Percentiles rank a stretch among this genome's conserved stretches.
phyloP scores from a whole-genome alignment of 164 flowering plant genomes.

The Nymphaea colorata region DNA sequence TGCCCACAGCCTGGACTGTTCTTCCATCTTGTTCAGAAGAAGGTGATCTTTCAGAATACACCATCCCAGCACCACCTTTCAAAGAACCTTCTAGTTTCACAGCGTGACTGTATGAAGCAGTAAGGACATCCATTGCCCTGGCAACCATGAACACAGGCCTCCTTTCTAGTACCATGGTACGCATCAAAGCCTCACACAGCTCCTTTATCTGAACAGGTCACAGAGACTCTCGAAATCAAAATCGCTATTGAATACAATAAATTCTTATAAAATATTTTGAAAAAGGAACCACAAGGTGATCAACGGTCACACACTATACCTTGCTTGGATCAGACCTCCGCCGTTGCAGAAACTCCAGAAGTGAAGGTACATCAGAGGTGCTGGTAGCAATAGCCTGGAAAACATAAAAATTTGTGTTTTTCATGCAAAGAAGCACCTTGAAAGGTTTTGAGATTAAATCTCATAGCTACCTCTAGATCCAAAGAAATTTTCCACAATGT shows the following conservation, averaged over 20 bases:
- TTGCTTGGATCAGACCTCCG: slow-evolving; percentile 61
- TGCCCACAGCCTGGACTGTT: slow-evolving; percentile 5
- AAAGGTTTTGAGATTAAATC: not conserved
- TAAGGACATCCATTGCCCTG: slow-evolving; percentile 59
- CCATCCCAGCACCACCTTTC: slow-evolving; percentile 20
- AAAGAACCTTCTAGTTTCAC: slow-evolving; percentile 37
- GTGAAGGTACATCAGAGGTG: slow-evolving; percentile 71
- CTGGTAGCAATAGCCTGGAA: slow-evolving; percentile 91
- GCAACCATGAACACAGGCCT: slow-evolving; percentile 65
- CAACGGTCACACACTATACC: slow-evolving; percentile 21
- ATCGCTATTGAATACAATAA: not conserved
- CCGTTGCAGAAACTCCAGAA: slow-evolving; percentile 86
- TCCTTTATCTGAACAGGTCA: slow-evolving; percentile 28
- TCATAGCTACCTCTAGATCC: slow-evolving; percentile 67
- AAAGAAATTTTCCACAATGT: slow-evolving; percentile 74
- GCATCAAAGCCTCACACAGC: slow-evolving; percentile 46
- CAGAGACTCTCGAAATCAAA: not conserved
- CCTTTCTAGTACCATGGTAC: slow-evolving; percentile 67
- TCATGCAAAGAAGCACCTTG: slow-evolving; percentile 1
- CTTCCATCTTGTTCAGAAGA: slow-evolving; percentile 14
- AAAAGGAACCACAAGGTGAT: too few relatives aligned
- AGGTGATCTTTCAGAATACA: slow-evolving; percentile 21
- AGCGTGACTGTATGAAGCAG: slow-evolving; percentile 49
- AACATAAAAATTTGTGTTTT: not conserved
- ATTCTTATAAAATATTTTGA: not conserved